Evolutionary conservation across 2,329 filamentous ascomycete genomes (phyloP).

Genomic region (Penicillium sp.): DNA sequence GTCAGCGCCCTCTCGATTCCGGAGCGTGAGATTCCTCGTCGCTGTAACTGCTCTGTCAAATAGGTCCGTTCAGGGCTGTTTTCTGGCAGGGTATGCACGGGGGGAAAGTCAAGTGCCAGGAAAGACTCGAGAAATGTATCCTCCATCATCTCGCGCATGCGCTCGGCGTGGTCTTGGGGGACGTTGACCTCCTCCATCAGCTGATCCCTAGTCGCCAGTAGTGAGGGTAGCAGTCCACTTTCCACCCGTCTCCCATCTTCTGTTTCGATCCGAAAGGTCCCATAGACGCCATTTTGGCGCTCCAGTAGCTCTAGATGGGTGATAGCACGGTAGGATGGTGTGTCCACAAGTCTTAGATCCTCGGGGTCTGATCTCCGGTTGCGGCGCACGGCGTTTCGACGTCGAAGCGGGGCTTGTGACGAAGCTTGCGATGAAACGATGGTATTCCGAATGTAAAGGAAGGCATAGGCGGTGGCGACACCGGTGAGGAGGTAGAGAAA

Average conservation of each 20-base stretch:
- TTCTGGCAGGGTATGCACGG: slow-evolving; percentile 43
- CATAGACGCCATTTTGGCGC: slow-evolving; percentile 49
- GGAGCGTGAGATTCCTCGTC: slow-evolving; percentile 46
- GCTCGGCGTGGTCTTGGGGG: slow-evolving; percentile 45
- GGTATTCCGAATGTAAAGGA: slow-evolving; percentile 48
- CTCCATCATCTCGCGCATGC: slow-evolving; percentile 53
- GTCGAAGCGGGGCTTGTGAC: slow-evolving; percentile 41
- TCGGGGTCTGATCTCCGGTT: slow-evolving; percentile 39
- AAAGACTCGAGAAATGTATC: slow-evolving; percentile 53
- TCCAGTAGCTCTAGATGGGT: slow-evolving; percentile 49
- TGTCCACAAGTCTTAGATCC: slow-evolving; percentile 33
- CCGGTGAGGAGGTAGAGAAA: slow-evolving; percentile 51
- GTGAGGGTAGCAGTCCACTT: slow-evolving; percentile 50
- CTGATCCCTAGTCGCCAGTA: slow-evolving; percentile 49
- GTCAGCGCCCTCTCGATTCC: slow-evolving; percentile 46
- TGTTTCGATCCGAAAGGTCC: slow-evolving; percentile 51
- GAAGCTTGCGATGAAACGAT: slow-evolving; percentile 35
- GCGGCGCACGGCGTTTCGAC: slow-evolving; percentile 49
- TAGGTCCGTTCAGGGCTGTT: slow-evolving; percentile 45
- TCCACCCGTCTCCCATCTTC: slow-evolving; percentile 50
- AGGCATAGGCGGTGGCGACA: slow-evolving; percentile 49
- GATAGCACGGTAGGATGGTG: slow-evolving; percentile 47
- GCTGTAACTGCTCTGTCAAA: slow-evolving; percentile 46
- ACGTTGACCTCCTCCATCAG: slow-evolving; percentile 51
- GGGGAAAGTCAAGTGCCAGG: slow-evolving; percentile 48